A percentile compares a stretch with the other conserved stretches of the same genome.
These are phyloP conservation scores for Aspergillus jensenii DNA, from an alignment of 2,329 filamentous ascomycete species.

Conservation along the genomic window DNA sequence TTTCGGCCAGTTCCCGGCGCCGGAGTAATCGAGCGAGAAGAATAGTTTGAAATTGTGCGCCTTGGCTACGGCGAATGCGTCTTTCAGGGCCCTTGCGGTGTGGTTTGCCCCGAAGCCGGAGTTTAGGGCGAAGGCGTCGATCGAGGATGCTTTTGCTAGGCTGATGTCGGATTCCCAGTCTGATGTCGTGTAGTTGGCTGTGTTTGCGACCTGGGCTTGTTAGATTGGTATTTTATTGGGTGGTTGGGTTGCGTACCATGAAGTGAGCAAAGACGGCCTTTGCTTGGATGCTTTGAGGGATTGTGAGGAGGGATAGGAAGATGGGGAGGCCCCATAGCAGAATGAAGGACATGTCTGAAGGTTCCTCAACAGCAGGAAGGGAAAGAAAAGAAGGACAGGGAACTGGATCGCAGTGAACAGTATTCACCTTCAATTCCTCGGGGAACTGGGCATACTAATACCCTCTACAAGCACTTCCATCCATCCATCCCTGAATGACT, in stretches of 20 bases:
- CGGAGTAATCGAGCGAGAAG: slow-evolving; percentile 40
- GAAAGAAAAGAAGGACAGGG: background rate
- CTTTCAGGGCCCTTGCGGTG: slow-evolving; percentile 19
- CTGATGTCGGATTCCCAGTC: slow-evolving; percentile 36
- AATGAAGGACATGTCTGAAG: background rate
- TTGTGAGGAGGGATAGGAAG: background rate
- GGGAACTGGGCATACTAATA: background rate
- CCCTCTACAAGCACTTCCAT: background rate
- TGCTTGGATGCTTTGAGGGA: slow-evolving; percentile 8
- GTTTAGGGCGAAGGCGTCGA: slow-evolving; percentile 46
- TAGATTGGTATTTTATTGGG: background rate
- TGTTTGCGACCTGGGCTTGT: slow-evolving; percentile 24
- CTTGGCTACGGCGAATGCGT: slow-evolving; percentile 28
- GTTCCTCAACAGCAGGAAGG: background rate
- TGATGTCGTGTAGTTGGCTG: slow-evolving; percentile 21
- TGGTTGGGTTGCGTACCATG: slow-evolving; percentile 23
- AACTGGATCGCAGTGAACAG: too few species aligned
- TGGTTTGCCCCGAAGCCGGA: slow-evolving; percentile 29
- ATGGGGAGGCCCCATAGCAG: background rate
- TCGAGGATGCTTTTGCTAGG: slow-evolving; percentile 35
- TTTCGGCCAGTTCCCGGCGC: slow-evolving; percentile 31
- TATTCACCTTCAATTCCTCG: too few species aligned
- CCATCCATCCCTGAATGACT: background rate
- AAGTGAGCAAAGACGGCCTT: slow-evolving; percentile 36
- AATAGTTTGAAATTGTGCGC: slow-evolving; percentile 34